Base-by-base conservation (phyloP, 2,329 filamentous ascomycete genomes). In the Alternaria brassicicola region DNA sequence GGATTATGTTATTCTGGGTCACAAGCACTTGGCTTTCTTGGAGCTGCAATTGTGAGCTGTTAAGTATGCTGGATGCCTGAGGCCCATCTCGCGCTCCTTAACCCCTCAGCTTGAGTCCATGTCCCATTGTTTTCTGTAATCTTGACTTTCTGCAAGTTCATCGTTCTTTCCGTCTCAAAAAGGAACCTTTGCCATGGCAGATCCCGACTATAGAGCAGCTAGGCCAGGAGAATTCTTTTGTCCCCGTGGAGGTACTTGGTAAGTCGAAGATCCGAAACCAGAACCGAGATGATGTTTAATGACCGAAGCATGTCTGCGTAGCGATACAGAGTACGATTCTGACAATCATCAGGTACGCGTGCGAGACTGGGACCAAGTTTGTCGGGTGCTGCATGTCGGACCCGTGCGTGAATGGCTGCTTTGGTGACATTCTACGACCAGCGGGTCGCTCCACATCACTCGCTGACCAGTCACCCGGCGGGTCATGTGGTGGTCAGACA, bases 331-430 rank as follows among this genome's bases (percentile, higher is more conserved):
- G 28, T n/a, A 12, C 4, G 13, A 12, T 2, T 7, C 28, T 47
- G 1, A 47, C 43, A 19, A 1, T 9, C 0, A 12, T 0, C 17
- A 63, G 61, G 61, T 64, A 64, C 19, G 52, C 52, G 13, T 64
- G 62, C 26, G 59, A 62, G 23, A 53, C 62, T 0, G 56, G 69
- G 28, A 63, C 70, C 7, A 67, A 61, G 8, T 79, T 78, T 48
- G 61, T 79, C 1, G 77, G 77, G 0, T 79, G 77, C 60, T 79
- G 78, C 57, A 62, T 55, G n/a, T 54, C 58, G 6, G 65, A 78
- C 36, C 71, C 76, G 5, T 79, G 77, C 54, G 54, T 59, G 5
- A 69, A 71, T n/a, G 71, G 70, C 10, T 78, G 76, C 36, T 67
- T 73, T 3, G 57, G 65, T 19, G 65, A 62, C 23, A 63, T 65